Percentiles rank a stretch among this genome's conserved stretches.
Evolutionary conservation across 169 alveolate species (phyloP).

Genomic region (Plasmodium billcollinsi): DNA sequence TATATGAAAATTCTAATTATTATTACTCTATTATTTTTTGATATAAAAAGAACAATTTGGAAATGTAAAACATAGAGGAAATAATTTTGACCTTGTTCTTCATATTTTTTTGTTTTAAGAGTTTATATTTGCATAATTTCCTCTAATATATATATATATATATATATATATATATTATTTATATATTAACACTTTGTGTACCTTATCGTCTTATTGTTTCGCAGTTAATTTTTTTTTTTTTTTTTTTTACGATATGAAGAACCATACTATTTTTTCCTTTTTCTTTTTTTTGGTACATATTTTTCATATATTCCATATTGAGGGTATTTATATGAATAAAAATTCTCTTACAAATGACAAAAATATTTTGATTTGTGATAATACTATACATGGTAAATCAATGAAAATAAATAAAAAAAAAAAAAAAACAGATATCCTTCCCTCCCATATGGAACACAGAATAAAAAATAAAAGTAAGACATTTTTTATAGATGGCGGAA

Average conservation of each 20-base stretch:
- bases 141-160: no score
- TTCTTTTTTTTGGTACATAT: background rate
- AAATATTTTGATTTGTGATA: slow-evolving; percentile 3
- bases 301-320: background rate
- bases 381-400: background rate
- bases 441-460: background rate
- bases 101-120: no score
- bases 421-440: background rate
- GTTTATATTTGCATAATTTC: no score
- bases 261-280: background rate
- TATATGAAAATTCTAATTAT: no score
- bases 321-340: slow-evolving; percentile 4
- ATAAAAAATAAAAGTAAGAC: no score
- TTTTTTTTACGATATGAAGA: background rate
- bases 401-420: background rate
- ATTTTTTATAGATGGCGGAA: background rate
- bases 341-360: slow-evolving; percentile 5
- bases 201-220: no score
- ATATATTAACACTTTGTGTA: background rate
- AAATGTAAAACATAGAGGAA: no score
- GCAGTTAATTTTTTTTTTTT: background rate
- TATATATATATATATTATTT: background rate
- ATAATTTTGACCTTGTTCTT: no score
- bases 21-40: no score
- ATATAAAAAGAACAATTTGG: no score